These are phyloP conservation scores for Phytophthora pistaciae DNA, from an alignment of 352 stramenopile species.

Conservation along the genomic window DNA sequence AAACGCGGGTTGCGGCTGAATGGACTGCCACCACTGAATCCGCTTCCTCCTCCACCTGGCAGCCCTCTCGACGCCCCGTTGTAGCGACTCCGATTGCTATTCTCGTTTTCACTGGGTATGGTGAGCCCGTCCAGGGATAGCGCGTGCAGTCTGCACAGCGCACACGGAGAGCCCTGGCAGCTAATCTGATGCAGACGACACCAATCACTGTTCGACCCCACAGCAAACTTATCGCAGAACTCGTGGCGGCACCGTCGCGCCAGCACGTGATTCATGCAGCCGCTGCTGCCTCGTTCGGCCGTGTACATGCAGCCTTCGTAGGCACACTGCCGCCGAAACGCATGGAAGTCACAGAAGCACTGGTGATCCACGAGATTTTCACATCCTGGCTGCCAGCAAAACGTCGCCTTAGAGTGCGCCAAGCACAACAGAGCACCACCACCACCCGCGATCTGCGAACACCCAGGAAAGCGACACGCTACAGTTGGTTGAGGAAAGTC, in stretches of 20 bases:
- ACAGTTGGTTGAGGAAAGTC: conserved; percentile 8
- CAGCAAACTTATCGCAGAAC: conserved; percentile 72
- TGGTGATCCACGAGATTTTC: conserved; percentile 64
- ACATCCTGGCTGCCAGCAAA: conserved; percentile 71
- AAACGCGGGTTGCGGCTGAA: conserved; percentile 21
- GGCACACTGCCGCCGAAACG: conserved; percentile 58
- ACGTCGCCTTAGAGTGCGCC: conserved; percentile 54
- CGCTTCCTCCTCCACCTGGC: background rate
- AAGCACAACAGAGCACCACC: conserved; percentile 49
- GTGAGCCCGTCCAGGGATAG: conserved; percentile 21
- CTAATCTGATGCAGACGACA: conserved; percentile 65
- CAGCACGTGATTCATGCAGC: conserved; percentile 56
- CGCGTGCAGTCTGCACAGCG: conserved; percentile 55
- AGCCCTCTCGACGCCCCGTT: conserved; percentile 21
- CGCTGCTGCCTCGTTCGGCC: conserved; percentile 40
- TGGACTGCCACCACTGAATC: conserved; percentile 7
- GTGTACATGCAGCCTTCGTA: conserved; percentile 64
- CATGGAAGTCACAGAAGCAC: conserved; percentile 70
- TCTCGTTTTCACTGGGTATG: conserved; percentile 22
- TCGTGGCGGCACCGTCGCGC: conserved; percentile 61
- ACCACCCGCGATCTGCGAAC: conserved; percentile 37
- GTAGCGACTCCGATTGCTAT: conserved; percentile 35
- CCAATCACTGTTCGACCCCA: conserved; percentile 36
- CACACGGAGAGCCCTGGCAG: conserved; percentile 58
- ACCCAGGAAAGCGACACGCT: conserved; percentile 56